Percentiles rank a stretch among this genome's conserved stretches.
Evolutionary conservation across 2,329 filamentous ascomycete genomes (phyloP).

Genomic region (Aspergillus ruber): DNA sequence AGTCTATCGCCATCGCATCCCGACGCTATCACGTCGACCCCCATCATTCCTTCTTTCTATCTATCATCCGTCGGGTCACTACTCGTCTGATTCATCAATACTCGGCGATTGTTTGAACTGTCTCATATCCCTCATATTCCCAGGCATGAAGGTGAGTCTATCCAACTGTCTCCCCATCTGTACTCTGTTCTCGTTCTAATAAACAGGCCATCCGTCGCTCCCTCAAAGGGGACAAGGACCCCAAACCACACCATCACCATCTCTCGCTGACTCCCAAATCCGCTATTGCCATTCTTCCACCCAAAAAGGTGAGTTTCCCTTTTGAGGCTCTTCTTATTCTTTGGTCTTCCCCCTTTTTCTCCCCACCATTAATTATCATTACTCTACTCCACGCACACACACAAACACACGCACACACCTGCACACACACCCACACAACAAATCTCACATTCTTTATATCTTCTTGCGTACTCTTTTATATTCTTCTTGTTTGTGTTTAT

Average conservation of each 20-base stretch:
- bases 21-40: constrained; percentile 1
- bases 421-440: not conserved
- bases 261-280: constrained; percentile 77
- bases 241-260: constrained; percentile 50
- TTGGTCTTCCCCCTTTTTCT: not conserved
- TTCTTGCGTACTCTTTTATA: not conserved
- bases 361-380: constrained; percentile 5
- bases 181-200: not conserved
- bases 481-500: not conserved
- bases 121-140: no score
- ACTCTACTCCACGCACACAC: not conserved
- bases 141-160: no score
- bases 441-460: not conserved
- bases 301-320: constrained; percentile 64
- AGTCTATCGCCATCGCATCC: not conserved
- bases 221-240: constrained; percentile 79
- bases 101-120: no score
- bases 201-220: constrained; percentile 71
- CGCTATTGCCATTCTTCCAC: constrained; percentile 79
- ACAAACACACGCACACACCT: not conserved
- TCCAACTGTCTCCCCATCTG: not conserved
- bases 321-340: constrained; percentile 2
- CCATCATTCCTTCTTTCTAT: constrained; percentile 1
- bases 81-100: no score
- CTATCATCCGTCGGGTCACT: not conserved